Evolutionary conservation across 768 basidiomycete species (phyloP).

Genomic region (Scleroderma bovista): DNA sequence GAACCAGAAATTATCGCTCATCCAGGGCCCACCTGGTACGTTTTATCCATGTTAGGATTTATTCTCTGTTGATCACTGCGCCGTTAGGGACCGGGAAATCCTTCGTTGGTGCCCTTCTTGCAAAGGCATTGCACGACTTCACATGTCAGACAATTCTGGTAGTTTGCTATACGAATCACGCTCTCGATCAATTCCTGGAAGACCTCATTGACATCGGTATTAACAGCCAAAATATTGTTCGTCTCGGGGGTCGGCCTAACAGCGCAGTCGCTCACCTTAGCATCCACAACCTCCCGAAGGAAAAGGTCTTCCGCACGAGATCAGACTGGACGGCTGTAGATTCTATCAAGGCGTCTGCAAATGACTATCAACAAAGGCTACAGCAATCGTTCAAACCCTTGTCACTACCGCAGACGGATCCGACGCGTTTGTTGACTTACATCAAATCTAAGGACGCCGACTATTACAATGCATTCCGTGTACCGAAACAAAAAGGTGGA

Average conservation of each 20-base stretch:
- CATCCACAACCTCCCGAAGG: slow-evolving; percentile 35
- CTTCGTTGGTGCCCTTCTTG: slow-evolving; percentile 63
- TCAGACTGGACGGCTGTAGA: slow-evolving; percentile 41
- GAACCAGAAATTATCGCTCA: slow-evolving; percentile 50
- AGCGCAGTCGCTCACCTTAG: slow-evolving; percentile 39
- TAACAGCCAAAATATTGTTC: slow-evolving; percentile 41
- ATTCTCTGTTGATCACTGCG: background rate
- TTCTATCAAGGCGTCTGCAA: slow-evolving; percentile 22
- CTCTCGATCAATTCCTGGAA: slow-evolving; percentile 64
- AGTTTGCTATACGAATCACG: slow-evolving; percentile 72
- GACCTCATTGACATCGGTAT: slow-evolving; percentile 62
- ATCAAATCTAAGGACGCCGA: slow-evolving; percentile 48
- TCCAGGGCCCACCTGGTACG: slow-evolving; percentile 70
- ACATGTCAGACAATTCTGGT: slow-evolving; percentile 52
- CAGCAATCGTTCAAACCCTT: slow-evolving; percentile 26
- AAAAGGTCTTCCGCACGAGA: slow-evolving; percentile 18
- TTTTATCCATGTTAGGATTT: background rate
- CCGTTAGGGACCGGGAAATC: slow-evolving; percentile 66
- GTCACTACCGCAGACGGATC: slow-evolving; percentile 11
- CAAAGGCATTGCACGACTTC: slow-evolving; percentile 50
- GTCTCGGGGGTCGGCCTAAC: slow-evolving; percentile 54
- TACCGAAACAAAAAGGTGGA: slow-evolving; percentile 38
- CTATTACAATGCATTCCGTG: slow-evolving; percentile 40
- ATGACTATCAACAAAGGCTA: slow-evolving; percentile 15
- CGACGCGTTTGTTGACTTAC: slow-evolving; percentile 35